Evolutionary conservation across 2,329 filamentous ascomycete genomes (phyloP).

Genomic region (Nectriaceae sp.): DNA sequence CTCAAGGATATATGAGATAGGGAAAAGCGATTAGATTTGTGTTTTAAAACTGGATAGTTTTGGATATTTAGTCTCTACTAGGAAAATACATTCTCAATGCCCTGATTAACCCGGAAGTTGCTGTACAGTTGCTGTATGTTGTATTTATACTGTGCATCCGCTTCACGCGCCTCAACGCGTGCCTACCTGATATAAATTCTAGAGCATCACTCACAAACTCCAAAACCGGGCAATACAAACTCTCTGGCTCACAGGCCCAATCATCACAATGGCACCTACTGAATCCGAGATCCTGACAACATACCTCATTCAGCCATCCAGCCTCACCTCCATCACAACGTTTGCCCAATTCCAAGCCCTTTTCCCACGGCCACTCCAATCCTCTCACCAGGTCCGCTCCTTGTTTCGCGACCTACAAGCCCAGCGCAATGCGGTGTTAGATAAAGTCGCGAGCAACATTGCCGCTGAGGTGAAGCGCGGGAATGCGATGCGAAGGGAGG

Average conservation of each 20-base stretch:
- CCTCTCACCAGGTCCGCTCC: constrained; percentile 65
- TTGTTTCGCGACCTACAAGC: constrained; percentile 81
- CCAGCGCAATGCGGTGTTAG: constrained; percentile 69
- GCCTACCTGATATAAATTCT: no score
- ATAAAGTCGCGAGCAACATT: constrained; percentile 67
- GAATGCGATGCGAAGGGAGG: constrained; percentile 57
- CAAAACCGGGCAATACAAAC: no score
- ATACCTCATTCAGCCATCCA: constrained; percentile 76
- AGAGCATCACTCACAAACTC: no score
- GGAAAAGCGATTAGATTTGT: no score
- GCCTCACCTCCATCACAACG: constrained; percentile 72
- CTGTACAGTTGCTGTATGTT: no score
- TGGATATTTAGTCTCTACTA: no score
- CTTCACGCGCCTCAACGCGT: no score
- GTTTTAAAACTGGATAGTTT: no score
- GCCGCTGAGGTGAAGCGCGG: constrained; percentile 64
- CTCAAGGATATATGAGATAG: no score
- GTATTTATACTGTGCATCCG: no score
- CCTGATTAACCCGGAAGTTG: no score
- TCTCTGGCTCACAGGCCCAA: background rate
- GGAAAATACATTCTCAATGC: no score
- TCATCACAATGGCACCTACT: constrained; percentile 64
- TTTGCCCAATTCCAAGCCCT: constrained; percentile 74
- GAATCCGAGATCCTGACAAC: constrained; percentile 75
- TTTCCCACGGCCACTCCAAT: constrained; percentile 69